Base-by-base conservation (phyloP, 257 asterid genomes). In the Solanum medicagineum region DNA sequence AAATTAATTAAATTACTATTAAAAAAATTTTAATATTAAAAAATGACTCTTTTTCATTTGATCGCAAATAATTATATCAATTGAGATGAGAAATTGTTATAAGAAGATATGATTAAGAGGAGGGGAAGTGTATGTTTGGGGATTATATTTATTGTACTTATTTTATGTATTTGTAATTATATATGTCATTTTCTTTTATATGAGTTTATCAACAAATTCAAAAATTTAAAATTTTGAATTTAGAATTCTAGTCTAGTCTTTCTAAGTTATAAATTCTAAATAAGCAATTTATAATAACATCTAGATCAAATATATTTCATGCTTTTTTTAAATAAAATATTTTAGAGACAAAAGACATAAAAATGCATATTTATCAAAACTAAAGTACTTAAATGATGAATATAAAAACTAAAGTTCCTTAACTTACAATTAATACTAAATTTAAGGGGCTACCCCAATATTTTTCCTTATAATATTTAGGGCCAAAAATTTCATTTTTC, bases 21-120 rank as follows among this genome's bases (percentile, higher is more conserved):
- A 4, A 51, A 12, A 13, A 5, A 45, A 1, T 45, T 45, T 1
- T 1, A 60, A n/a, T 3, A 0, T 10, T 0, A n/a, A 20, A n/a
- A 5, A 60, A 60, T 60, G 5, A 60, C 8, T n/a, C 3, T 2
- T 10, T 2, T 10, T 60, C 10, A 60, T 60, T 60, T 59, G 4
- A 60, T n/a, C 14, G 15, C 10, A 10, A n/a, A n/a, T 59, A n/a
- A 59, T 7, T 59, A 59, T 20, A 59, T 10, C 9, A 6, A 59
- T 4, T 20, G 10, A 9, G 66, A 59, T 59, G 13, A 56, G 19
- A 56, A 19, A 36, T 36, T 36, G 4, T 32, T 56, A 56, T 19
- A 8, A 57, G 24, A 4, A 59, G 14, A 59, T 2, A 59, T 59
- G 26, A 5, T 36, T 5, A 3, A 36, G 42, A 36, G 42, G 42